Evolutionary conservation across 73 alveolate species (phyloP).

Genomic region (Blepharisma japonicum): DNA sequence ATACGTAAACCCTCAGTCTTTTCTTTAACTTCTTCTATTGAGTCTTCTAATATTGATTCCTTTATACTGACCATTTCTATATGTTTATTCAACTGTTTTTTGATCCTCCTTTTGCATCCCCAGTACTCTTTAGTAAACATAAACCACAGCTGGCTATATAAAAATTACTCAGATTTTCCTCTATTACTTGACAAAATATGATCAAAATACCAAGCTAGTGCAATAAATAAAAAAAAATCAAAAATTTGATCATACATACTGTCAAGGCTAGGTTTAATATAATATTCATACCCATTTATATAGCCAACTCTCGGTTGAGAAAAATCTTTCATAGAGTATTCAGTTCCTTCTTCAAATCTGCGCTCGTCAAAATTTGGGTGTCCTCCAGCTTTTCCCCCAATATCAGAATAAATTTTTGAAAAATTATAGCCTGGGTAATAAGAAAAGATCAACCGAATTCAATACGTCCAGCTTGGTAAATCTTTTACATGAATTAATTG

Average conservation of each 20-base stretch:
- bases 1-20: conserved; percentile 41
- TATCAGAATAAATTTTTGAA: conserved; percentile 1
- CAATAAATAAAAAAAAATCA: conserved; percentile 11
- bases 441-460: background rate
- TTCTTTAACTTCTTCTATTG: conserved; percentile 23
- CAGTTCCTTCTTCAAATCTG: conserved; percentile 23
- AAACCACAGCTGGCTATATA: conserved; percentile 41
- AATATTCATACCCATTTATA: background rate
- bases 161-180: conserved; percentile 24
- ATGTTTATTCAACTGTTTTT: conserved; percentile 10
- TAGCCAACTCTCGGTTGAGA: background rate
- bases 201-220: conserved; percentile 49
- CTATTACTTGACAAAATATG: conserved; percentile 48
- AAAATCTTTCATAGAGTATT: background rate
- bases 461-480: conserved; percentile 12
- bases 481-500: conserved; percentile 15
- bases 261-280: background rate
- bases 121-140: conserved; percentile 41
- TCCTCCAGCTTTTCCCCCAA: conserved; percentile 21
- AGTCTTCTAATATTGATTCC: too few relatives aligned
- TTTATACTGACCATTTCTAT: background rate
- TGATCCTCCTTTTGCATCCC: conserved; percentile 26
- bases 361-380: background rate
- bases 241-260: background rate
- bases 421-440: conserved; percentile 27